Evolutionary conservation across 163 green algal genomes (phyloP), one percentile per base, ranked within the genome.

Genomic region (Chloroidium sp.): DNA sequence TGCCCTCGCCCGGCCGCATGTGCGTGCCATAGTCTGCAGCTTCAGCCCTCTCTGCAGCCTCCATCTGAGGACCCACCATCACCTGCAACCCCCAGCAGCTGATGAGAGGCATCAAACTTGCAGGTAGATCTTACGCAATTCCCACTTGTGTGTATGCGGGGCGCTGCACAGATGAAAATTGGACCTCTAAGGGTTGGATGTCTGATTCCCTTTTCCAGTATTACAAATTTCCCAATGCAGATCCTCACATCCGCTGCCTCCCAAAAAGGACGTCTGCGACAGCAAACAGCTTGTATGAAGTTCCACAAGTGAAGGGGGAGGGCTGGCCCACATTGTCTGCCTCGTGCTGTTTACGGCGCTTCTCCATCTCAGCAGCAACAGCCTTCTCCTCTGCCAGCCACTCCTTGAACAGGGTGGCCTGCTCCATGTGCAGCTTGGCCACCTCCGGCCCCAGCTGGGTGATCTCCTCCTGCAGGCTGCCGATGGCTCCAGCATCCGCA

Each of bases 1-100:
- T 80, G 62, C 92, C 93, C 88, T 97, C 93, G 59, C 93, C 93
- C n/a, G 92, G 92, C 72, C 89, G 86, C 83, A 97, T 77, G 79
- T 90, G 89, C 2, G 88, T 90, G 61, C 92, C 92, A 61, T 92
- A 92, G 84, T 93, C 64, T 89, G 12, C 83, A 88, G 12, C 80
- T 36, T 36, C 36, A 75, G 10, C 78, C 82, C 14, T 36, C 86
- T 14, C 64, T 82, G 0, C 80, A 79, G 62, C 79, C 77, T 59
- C 78, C 79, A 36, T 81, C 81, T 1, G 80, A 0, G 91, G 91
- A 0, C 92, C 92, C 62, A 95, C 89, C 8, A 91, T 61, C 10
- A 82, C 79, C 2, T 90, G 69, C 69, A 76, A 14, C 10, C 14
- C 10, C 6, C 69, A 57, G 6, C 3, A 3, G 69, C 6, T 59